Conservation (phyloP, 768 basidiomycete genomes). For the Boletus sensibilis region DNA sequence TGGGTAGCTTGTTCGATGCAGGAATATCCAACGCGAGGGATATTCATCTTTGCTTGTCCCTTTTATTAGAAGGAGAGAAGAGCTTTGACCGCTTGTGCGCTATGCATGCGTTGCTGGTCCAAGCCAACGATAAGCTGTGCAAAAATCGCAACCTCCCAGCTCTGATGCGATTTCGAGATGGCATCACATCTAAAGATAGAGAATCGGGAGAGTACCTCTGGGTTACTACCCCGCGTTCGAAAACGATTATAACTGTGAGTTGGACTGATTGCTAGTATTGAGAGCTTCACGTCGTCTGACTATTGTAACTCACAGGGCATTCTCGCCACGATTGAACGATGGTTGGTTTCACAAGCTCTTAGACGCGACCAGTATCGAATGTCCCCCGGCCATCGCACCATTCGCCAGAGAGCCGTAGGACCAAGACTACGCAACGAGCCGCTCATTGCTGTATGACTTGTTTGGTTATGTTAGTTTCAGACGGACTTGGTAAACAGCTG, state of each 20-base stretch:
- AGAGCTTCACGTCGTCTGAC: background rate
- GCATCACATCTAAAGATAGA: conserved; percentile 10
- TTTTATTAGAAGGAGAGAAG: conserved; percentile 21
- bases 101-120: conserved; percentile 35
- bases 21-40: conserved; percentile 28
- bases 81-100: conserved; percentile 32
- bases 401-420: conserved; percentile 23
- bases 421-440: conserved; percentile 24
- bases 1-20: conserved; percentile 33
- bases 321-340: conserved; percentile 25
- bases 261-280: background rate
- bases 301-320: conserved; percentile 25
- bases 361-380: conserved; percentile 16
- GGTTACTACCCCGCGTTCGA: conserved; percentile 16
- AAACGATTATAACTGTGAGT: conserved; percentile 22
- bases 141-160: conserved; percentile 20
- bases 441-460: background rate
- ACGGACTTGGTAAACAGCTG: conserved; percentile 17
- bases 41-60: conserved; percentile 29
- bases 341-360: conserved; percentile 20
- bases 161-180: conserved; percentile 20
- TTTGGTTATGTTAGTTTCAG: conserved; percentile 17
- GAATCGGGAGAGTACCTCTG: conserved; percentile 23
- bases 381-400: background rate
- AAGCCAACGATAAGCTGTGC: conserved; percentile 35